Evolutionary conservation across 1,139 yeast genomes (phyloP).

Genomic region (Zygoascus hellenicus): DNA sequence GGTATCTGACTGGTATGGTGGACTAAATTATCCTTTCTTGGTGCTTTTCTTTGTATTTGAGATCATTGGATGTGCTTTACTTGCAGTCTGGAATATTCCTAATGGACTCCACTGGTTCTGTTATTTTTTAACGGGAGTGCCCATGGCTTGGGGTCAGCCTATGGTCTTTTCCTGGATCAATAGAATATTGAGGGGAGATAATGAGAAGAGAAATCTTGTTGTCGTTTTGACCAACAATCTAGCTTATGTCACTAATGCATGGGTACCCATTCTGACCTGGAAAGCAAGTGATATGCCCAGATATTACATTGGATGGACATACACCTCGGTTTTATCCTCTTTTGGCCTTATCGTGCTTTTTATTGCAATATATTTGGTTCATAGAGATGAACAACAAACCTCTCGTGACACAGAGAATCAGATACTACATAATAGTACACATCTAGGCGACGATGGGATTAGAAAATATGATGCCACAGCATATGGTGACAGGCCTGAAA

Average conservation of each 20-base stretch:
- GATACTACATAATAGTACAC: no score
- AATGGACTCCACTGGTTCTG: conserved; percentile 10
- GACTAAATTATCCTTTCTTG: conserved; percentile 6
- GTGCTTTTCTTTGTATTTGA: conserved; percentile 3
- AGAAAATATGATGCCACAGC: no score
- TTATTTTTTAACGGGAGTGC: conserved; percentile 7
- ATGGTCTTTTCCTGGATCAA: conserved; percentile 13
- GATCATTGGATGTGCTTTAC: conserved; percentile 9
- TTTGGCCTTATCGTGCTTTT: conserved; percentile 40
- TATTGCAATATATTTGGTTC: conserved; percentile 10
- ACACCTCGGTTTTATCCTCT: conserved; percentile 42
- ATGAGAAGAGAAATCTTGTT: conserved; percentile 11
- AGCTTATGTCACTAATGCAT: conserved; percentile 31
- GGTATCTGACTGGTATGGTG: conserved; percentile 21
- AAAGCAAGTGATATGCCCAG: conserved; percentile 46
- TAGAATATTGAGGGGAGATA: conserved; percentile 9
- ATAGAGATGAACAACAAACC: conserved; percentile 10
- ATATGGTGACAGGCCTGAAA: no score
- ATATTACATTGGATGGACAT: conserved; percentile 46
- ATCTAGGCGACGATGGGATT: no score
- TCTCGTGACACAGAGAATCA: not conserved
- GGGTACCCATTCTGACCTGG: conserved; percentile 40
- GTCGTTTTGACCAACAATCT: conserved; percentile 23
- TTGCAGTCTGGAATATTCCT: conserved; percentile 12
- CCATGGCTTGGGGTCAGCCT: conserved; percentile 22